A percentile compares a stretch with the other conserved stretches of the same genome.
Conservation (phyloP, 331 rosid genomes). For the Ulmus americana region DNA sequence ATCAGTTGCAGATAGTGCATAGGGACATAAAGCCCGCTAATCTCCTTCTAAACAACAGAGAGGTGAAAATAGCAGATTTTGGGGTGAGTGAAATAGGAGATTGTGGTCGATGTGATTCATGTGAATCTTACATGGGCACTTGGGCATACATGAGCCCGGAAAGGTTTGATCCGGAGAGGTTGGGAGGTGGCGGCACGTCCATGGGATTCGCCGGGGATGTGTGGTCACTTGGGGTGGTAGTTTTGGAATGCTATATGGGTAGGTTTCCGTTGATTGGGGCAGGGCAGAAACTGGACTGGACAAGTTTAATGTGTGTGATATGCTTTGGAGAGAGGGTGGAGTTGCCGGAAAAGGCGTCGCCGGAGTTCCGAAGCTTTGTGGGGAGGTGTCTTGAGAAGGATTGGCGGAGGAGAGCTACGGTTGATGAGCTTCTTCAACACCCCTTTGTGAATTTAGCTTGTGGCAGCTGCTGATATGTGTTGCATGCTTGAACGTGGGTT, state of each 20-base stretch:
- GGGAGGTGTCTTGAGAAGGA: conserved; percentile 59
- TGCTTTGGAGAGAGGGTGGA: conserved; percentile 46
- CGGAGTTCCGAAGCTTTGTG: conserved; percentile 41
- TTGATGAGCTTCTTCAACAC: conserved; percentile 48
- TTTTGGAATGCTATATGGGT: conserved; percentile 48
- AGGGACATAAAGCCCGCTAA: conserved; percentile 70
- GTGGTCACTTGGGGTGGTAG: conserved; percentile 59
- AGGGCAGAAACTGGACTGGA: conserved; percentile 54
- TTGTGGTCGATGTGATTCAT: conserved; percentile 12
- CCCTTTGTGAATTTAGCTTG: conserved; percentile 32
- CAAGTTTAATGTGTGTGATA: conserved; percentile 50
- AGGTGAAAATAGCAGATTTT: conserved; percentile 70
- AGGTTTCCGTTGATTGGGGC: conserved; percentile 42
- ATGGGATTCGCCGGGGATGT: conserved; percentile 54
- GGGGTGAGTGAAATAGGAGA: conserved; percentile 48
- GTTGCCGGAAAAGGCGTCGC: conserved; percentile 45
- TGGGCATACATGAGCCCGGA: conserved; percentile 78
- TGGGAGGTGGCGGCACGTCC: conserved; percentile 33
- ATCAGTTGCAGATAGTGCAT: conserved; percentile 51
- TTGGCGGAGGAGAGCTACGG: conserved; percentile 65
- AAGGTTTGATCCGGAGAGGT: conserved; percentile 54
- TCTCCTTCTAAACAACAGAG: conserved; percentile 42
- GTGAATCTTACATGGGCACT: conserved; percentile 33
- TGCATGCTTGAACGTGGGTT: conserved; percentile 19
- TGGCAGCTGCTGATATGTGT: conserved; percentile 9